Conservation (phyloP, 805 yeast species). For the Ogataea philodendri region DNA sequence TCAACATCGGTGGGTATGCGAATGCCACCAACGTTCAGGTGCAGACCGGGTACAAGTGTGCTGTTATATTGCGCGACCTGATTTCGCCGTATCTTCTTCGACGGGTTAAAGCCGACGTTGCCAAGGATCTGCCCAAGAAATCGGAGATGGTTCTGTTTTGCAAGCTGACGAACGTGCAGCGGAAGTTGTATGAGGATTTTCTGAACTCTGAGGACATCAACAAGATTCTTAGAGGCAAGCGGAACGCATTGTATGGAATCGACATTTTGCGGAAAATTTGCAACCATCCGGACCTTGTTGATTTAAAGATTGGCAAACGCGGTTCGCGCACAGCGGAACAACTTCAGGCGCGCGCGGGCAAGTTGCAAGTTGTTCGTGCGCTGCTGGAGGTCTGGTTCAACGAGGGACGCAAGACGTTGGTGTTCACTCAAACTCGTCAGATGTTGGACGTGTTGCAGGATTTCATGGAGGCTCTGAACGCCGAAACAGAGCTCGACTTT, state of each 20-base stretch:
- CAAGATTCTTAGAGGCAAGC: slow-evolving; percentile 68
- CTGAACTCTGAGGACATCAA: slow-evolving; percentile 71
- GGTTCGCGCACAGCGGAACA: slow-evolving; percentile 14
- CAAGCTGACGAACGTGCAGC: slow-evolving; percentile 73
- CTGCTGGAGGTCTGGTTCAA: slow-evolving; percentile 71
- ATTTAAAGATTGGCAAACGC: slow-evolving; percentile 35
- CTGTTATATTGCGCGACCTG: slow-evolving; percentile 81
- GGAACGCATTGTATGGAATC: slow-evolving; percentile 85
- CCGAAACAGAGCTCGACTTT: slow-evolving; percentile 30
- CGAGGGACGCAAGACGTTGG: slow-evolving; percentile 73
- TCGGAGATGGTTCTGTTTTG: slow-evolving; percentile 94
- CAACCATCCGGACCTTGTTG: slow-evolving; percentile 88
- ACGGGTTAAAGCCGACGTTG: slow-evolving; percentile 90
- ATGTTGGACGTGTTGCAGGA: slow-evolving; percentile 86
- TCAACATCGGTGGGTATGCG: slow-evolving; percentile 96
- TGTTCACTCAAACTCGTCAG: slow-evolving; percentile 92
- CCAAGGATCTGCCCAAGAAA: slow-evolving; percentile 89
- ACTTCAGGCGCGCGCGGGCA: slow-evolving; percentile 68
- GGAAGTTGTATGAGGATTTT: slow-evolving; percentile 69
- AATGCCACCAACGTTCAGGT: slow-evolving; percentile 95
- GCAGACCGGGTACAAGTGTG: slow-evolving; percentile 94
- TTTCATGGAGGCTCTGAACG: slow-evolving; percentile 47
- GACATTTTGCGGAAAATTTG: slow-evolving; percentile 89
- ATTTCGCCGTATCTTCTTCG: slow-evolving; percentile 87
- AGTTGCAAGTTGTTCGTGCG: slow-evolving; percentile 83